These are phyloP conservation scores for Boechera retrofracta DNA, from an alignment of 345 rosid species.

Conservation along the genomic window DNA sequence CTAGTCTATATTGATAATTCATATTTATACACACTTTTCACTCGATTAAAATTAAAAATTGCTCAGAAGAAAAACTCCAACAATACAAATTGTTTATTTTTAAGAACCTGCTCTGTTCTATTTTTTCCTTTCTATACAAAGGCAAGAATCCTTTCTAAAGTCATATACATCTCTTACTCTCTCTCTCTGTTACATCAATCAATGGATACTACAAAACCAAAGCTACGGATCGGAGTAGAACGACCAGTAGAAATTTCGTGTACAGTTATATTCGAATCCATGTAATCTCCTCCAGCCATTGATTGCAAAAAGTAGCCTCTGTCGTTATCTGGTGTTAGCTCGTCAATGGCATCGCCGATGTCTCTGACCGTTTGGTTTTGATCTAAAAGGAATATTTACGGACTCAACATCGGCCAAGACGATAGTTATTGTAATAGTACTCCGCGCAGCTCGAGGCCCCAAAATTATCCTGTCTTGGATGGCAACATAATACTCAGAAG, in stretches of 20 bases:
- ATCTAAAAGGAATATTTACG: neutral
- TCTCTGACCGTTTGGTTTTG: constrained; percentile 31
- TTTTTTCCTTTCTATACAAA: neutral
- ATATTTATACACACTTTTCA: too few relatives aligned
- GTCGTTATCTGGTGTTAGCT: neutral
- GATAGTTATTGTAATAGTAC: neutral
- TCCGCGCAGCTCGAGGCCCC: constrained; percentile 1
- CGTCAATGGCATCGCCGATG: constrained; percentile 3
- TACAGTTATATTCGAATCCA: neutral
- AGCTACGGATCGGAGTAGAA: neutral
- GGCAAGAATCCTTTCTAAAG: constrained; percentile 9
- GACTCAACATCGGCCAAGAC: neutral
- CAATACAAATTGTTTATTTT: too few relatives aligned
- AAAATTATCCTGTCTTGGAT: neutral
- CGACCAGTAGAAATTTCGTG: neutral
- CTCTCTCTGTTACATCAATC: constrained; percentile 3
- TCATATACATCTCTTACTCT: constrained; percentile 3
- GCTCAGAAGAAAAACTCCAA: too few relatives aligned
- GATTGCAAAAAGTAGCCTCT: constrained; percentile 18
- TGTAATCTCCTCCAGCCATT: neutral
- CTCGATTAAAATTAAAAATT: too few relatives aligned
- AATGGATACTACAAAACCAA: constrained; percentile 4
- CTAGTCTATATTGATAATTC: too few relatives aligned
- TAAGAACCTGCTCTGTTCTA: neutral
- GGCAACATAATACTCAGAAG: too few relatives aligned